Percentiles rank a stretch among this genome's conserved stretches.
phyloP scores from a whole-genome alignment of 306 rosid species.

The Castanea mollissima region DNA sequence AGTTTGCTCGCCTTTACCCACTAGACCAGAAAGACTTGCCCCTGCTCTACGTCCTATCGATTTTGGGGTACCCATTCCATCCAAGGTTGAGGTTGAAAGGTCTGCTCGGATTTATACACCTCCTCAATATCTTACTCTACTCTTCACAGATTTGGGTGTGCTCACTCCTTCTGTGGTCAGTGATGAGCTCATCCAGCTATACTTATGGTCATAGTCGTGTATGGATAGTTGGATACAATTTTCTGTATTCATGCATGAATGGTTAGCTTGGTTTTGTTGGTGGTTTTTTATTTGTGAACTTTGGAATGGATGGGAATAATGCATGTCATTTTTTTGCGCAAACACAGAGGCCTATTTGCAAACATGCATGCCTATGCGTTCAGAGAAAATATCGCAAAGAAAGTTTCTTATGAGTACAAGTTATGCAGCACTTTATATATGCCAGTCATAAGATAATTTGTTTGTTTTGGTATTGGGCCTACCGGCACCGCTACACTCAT shows the following conservation, averaged over 20 bases:
- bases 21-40: constrained; percentile 94
- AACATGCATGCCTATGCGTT: background rate
- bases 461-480: no score
- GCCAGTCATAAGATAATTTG: no score
- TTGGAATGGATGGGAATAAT: background rate
- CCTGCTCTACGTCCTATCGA: constrained; percentile 86
- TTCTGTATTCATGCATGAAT: background rate
- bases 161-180: constrained; percentile 93
- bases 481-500: no score
- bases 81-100: constrained; percentile 91
- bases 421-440: no score
- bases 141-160: constrained; percentile 92
- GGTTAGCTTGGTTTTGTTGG: background rate
- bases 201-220: constrained; percentile 41
- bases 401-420: no score
- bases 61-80: constrained; percentile 90
- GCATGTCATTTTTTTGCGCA: background rate
- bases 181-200: constrained; percentile 96
- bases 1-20: constrained; percentile 97
- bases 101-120: constrained; percentile 98
- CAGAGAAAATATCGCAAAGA: no score
- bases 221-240: no score
- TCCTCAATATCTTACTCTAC: constrained; percentile 86
- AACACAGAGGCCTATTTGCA: background rate
- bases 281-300: background rate